These are phyloP conservation scores for Jimgerdemannia flammicorona DNA, from an alignment of 192 early-diverging fungal species.

Conservation along the genomic window DNA sequence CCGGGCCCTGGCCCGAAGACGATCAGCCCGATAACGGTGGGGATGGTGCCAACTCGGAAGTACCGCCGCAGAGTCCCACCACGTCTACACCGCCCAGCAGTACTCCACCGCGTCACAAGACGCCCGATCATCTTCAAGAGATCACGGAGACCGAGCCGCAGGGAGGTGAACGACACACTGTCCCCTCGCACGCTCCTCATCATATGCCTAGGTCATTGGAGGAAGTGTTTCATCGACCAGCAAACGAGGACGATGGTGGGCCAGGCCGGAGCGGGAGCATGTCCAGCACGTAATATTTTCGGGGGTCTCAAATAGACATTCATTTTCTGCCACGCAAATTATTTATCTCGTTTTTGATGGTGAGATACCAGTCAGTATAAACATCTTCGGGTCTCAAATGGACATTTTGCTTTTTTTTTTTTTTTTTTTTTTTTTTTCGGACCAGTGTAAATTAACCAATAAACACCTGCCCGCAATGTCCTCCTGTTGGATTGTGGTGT, in stretches of 20 bases:
- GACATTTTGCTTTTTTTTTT: no score
- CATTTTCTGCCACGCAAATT: not conserved
- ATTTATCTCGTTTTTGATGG: not conserved
- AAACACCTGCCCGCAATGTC: no score
- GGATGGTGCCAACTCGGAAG: not conserved
- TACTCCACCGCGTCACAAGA: not conserved
- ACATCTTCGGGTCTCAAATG: no score
- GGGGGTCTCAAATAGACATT: not conserved
- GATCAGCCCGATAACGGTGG: not conserved
- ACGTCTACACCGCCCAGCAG: not conserved
- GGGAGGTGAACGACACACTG: not conserved
- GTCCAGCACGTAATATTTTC: not conserved
- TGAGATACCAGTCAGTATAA: no score
- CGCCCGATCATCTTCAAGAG: not conserved
- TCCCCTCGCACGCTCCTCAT: not conserved
- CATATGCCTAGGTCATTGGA: not conserved
- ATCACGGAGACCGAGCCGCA: not conserved
- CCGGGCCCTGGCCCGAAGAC: not conserved
- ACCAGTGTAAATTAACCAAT: no score
- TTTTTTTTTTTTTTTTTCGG: no score
- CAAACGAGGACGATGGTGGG: not conserved
- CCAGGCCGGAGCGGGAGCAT: not conserved
- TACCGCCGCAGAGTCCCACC: not conserved
- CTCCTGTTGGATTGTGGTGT: no score
- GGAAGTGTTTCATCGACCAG: not conserved